phyloP scores from a whole-genome alignment of 768 basidiomycete species.

The Leccinellum albellum region DNA sequence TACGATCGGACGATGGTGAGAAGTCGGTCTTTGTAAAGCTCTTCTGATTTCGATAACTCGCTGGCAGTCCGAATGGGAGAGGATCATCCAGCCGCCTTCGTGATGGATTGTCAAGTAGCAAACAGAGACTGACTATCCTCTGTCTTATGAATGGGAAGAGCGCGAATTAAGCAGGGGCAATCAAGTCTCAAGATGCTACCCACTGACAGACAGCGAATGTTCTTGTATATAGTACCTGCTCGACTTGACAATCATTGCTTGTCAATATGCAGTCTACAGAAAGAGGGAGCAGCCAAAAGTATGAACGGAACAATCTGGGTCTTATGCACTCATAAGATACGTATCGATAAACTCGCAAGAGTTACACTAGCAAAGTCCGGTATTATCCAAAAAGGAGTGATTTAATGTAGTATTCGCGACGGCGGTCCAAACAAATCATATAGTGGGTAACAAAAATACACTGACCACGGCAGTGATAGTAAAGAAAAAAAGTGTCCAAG shows the following conservation, averaged over 20 bases:
- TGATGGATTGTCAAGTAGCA: neutral
- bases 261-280: too few species aligned
- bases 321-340: neutral
- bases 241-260: too few species aligned
- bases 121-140: neutral
- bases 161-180: too few species aligned
- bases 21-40: neutral
- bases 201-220: neutral
- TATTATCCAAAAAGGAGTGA: conserved; percentile 1
- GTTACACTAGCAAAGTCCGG: conserved; percentile 11
- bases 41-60: neutral
- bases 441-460: neutral
- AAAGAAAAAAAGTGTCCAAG: neutral
- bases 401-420: neutral
- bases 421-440: conserved; percentile 1
- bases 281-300: neutral
- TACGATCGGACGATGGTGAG: neutral
- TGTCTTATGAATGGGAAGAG: too few species aligned
- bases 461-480: conserved; percentile 1
- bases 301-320: neutral
- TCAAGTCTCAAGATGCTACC: too few species aligned
- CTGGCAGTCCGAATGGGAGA: neutral
- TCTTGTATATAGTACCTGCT: neutral
- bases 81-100: neutral
- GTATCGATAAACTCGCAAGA: neutral